phyloP scores from a whole-genome alignment of 768 basidiomycete genomes.

The Phylloporus arenicola region DNA sequence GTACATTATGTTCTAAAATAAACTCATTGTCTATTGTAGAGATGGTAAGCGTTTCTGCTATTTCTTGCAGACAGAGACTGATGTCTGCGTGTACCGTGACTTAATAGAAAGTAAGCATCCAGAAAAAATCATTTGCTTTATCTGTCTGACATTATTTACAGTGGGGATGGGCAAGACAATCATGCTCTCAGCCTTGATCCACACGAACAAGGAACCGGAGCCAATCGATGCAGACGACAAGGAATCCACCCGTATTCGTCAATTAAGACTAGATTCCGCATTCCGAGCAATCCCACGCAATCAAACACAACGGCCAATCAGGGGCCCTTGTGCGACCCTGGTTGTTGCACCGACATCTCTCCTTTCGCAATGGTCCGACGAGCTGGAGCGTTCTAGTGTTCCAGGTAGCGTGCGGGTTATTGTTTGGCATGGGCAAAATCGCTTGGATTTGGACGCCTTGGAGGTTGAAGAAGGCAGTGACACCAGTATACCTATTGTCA shows the following conservation, averaged over 20 bases:
- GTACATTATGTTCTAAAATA: not conserved
- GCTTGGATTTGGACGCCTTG: conserved; percentile 63
- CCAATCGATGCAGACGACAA: conserved; percentile 26
- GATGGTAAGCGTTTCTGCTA: conserved; percentile 28
- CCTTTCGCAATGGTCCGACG: conserved; percentile 89
- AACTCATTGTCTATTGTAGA: conserved; percentile 19
- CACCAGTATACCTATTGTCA: conserved; percentile 64
- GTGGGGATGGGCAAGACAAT: conserved; percentile 98
- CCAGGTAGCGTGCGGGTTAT: conserved; percentile 59
- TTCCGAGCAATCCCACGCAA: conserved; percentile 46
- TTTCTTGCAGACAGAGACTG: not conserved
- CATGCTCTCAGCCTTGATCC: conserved; percentile 87
- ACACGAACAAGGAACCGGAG: conserved; percentile 58
- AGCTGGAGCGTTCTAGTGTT: conserved; percentile 79
- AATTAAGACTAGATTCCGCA: conserved; percentile 56
- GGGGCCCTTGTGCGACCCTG: conserved; percentile 60
- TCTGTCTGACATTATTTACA: conserved; percentile 25
- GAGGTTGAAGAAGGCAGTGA: conserved; percentile 49
- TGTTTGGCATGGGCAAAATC: conserved; percentile 87
- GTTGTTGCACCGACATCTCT: conserved; percentile 92
- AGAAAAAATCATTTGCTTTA: conserved; percentile 1
- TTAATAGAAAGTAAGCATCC: conserved; percentile 45
- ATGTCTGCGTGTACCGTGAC: conserved; percentile 3
- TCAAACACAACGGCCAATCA: conserved; percentile 23
- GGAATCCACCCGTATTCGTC: conserved; percentile 41